A percentile compares a stretch with the other conserved stretches of the same genome.
phyloP scores from a whole-genome alignment of 306 rosid species.

The Quercus aquifolioides region DNA sequence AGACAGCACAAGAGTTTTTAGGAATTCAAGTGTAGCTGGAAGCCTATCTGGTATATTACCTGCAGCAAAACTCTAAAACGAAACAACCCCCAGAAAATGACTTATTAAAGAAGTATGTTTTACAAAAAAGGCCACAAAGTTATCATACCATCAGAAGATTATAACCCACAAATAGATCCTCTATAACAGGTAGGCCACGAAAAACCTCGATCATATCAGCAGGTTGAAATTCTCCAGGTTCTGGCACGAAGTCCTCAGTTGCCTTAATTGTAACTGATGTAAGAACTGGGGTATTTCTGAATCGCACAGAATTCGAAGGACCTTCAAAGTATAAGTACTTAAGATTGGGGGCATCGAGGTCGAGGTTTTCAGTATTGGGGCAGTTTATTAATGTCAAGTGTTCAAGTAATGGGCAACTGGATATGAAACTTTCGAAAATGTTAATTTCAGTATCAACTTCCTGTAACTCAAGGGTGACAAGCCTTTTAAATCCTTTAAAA shows the following conservation, averaged over 20 bases:
- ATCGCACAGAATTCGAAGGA: background rate
- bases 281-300: background rate
- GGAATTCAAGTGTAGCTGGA: background rate
- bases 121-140: background rate
- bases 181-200: background rate
- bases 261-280: background rate
- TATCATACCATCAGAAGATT: background rate
- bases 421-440: background rate
- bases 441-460: background rate
- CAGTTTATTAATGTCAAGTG: background rate
- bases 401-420: background rate
- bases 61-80: background rate
- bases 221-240: background rate
- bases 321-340: background rate
- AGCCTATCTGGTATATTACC: background rate
- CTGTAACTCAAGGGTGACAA: background rate
- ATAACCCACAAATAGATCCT: background rate
- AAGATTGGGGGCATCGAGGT: background rate
- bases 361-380: background rate
- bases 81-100: background rate
- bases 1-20: background rate
- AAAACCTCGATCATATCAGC: background rate
- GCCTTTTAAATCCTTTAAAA: background rate
- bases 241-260: too few species aligned
- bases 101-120: background rate